These are phyloP conservation scores for Pseudotsuga menziesii DNA, from an alignment of 75 land plant species.

Conservation along the genomic window DNA sequence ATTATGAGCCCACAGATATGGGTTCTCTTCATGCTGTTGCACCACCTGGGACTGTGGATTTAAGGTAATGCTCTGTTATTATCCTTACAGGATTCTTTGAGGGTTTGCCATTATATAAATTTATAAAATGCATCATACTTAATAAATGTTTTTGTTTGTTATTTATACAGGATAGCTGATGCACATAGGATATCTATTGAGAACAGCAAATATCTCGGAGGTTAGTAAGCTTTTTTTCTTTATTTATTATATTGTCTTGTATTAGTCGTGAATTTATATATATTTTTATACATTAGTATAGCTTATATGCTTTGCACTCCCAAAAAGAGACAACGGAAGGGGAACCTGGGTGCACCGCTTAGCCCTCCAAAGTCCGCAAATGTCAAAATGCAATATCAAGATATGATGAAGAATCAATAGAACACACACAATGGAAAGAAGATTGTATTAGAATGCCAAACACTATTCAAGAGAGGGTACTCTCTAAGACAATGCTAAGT, in stretches of 20 bases:
- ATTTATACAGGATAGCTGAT: constrained; percentile 61
- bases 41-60: constrained; percentile 94
- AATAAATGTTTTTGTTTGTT: constrained; percentile 1
- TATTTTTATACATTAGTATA: not conserved
- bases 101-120: not conserved
- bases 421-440: no score
- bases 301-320: not conserved
- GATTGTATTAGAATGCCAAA: no score
- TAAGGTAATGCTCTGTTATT: constrained; percentile 35
- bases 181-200: constrained; percentile 94
- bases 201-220: constrained; percentile 99
- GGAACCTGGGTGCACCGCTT: no score
- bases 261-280: not conserved
- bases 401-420: no score
- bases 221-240: constrained; percentile 30
- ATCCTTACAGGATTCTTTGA: not conserved
- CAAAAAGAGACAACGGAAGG: not conserved
- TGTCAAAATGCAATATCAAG: no score
- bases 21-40: constrained; percentile 96
- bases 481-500: no score
- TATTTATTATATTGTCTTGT: not conserved
- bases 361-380: no score
- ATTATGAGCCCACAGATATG: constrained; percentile 86
- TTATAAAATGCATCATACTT: not conserved
- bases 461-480: no score